Percentiles rank a stretch among this genome's conserved stretches.
phyloP scores from a whole-genome alignment of 2,329 filamentous ascomycete species.

The Neopestalotiopsis rosae region DNA sequence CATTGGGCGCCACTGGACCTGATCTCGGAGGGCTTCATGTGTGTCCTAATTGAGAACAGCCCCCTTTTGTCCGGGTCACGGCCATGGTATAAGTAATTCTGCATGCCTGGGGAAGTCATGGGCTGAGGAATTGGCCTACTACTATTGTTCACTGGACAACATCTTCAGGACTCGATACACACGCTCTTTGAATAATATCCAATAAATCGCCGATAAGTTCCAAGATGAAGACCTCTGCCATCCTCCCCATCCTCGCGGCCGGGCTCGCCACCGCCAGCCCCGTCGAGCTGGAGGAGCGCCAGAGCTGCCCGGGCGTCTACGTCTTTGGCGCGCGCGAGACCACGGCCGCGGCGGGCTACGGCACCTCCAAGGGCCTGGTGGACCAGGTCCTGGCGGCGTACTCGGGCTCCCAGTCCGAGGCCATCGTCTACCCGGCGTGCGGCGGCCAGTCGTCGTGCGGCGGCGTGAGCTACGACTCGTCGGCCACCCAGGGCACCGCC shows the following conservation, averaged over 20 bases:
- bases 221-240: slow-evolving; percentile 23
- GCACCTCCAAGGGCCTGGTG: slow-evolving; percentile 49
- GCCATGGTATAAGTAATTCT: slow-evolving; percentile 6
- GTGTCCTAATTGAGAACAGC: slow-evolving; percentile 5
- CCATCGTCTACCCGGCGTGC: slow-evolving; percentile 61
- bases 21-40: not conserved
- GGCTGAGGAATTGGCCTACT: not conserved
- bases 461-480: slow-evolving; percentile 59
- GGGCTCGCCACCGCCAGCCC: slow-evolving; percentile 23
- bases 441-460: slow-evolving; percentile 63
- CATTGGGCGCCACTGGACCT: not conserved
- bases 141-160: not conserved
- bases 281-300: slow-evolving; percentile 32
- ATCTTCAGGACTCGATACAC: not conserved
- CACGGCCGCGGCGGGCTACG: slow-evolving; percentile 50
- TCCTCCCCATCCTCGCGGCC: slow-evolving; percentile 22
- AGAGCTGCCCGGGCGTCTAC: slow-evolving; percentile 50
- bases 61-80: slow-evolving; percentile 6
- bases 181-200: not conserved
- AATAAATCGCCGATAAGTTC: not conserved
- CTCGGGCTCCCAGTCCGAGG: slow-evolving; percentile 50
- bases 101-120: not conserved
- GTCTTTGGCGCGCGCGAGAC: slow-evolving; percentile 59
- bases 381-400: slow-evolving; percentile 49
- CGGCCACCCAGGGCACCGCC: slow-evolving; percentile 57